Evolutionary conservation across 495 filamentous ascomycete species (phyloP), one percentile per base, ranked within the genome.

Genomic region (Podospora sp.): DNA sequence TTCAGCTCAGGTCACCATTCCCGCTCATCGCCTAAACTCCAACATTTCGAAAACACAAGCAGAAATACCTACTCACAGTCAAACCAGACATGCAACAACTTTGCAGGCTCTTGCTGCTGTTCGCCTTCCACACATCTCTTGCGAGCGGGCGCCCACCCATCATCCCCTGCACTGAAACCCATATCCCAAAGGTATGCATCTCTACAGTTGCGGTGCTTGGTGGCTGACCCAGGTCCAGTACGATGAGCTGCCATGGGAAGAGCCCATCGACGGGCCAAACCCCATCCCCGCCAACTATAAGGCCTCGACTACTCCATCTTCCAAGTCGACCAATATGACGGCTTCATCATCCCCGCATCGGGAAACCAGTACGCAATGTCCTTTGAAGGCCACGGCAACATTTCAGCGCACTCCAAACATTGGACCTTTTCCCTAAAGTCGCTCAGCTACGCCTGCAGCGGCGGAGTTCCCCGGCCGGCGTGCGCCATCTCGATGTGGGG

Each of bases 401-500:
- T 65, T 22, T 21, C 62, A 18, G 62, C 55, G 25, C 14, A 35
- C 16, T 49, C 29, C 26, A 36, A 21, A 3, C 29, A 18, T 5
- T 35, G 25, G 11, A 27, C 29, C 5, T 21, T 65, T 11, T 21
- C 62, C 29, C 52, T 65, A 6, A 57, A 65, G 25, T 65, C 62
- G 4, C 25, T 65, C 29, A 56, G 22, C 62, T 65, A 65, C 27
- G 50, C 62, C 5, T 65, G 62, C 51, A 65, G 35, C 62, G 49
- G 49, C 20, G 62, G 49, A 6, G 62, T 65, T 6, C 62, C 62
- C 18, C 62, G 57, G 52, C 62, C 62, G 6, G 62, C 40, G 21
- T 65, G 62, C 62, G 62, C 62, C 51, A 65, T 65, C 26, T 56
- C 62, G 21, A 65, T 65, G 50, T 65, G 51, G 62, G 62, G 62